Base-by-base conservation (phyloP, 2,329 filamentous ascomycete genomes). In the Aspergillus persii region DNA sequence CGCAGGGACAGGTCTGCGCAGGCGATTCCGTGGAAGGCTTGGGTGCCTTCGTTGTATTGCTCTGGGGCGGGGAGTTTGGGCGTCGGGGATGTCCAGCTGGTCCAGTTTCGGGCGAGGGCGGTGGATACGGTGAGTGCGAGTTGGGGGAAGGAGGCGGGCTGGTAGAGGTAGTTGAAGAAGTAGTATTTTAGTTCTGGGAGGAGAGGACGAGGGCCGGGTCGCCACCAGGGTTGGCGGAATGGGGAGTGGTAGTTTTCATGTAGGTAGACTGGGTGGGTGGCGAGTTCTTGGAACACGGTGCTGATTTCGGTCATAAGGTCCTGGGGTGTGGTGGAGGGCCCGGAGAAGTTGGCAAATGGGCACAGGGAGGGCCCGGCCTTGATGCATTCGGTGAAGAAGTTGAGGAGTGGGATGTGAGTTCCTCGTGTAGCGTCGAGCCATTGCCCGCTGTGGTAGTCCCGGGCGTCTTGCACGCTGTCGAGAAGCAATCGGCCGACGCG, bases 1-100 rank as follows among this genome's bases (percentile, higher is more conserved):
- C 55, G 33, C 11, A 57, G n/a, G 4, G 29, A n/a, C 6, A 27
- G 2, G 26, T 57, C 55, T 15, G 49, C 36, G 31, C 55, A 57
- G 9, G 33, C 55, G 23, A 57, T 57, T 4, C 55, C 55, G 36
- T 57, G 55, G 11, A 57, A 57, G 27, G 46, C 53, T 9, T 56
- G 18, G 2, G 23, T 3, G 7, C 46, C 44, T 18, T 50, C 23
- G 44, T 18, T 49, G 26, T 9, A 50, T 39, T 12, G 8, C 1
- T 18, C 18, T 9, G 53, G 44, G 2, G n/a, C 12, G 46, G n/a
- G 31, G 7, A 30, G 11, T 26, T 29, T 15, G 30, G 44, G 44
- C 44, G n/a, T 41, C n/a, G 46, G n/a, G 2, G 29, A 33, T 27
- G 31, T 49, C 46, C 27, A 56, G 7, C 29, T 8, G 2, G 44